Base-by-base conservation (phyloP, 305 asterid genomes). In the Solanum chacoense region DNA sequence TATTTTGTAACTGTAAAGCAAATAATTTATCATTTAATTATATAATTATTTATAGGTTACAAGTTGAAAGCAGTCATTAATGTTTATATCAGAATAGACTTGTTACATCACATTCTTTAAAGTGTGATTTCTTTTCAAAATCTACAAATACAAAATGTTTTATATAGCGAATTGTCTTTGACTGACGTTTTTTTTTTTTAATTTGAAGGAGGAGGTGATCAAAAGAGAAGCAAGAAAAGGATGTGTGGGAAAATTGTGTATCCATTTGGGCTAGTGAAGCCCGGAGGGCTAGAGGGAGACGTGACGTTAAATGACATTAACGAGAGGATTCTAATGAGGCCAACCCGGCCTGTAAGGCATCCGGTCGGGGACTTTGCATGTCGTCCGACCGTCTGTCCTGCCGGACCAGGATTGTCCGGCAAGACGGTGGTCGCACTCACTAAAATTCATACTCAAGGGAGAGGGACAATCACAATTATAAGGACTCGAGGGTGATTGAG, bases 291-390 rank as follows among this genome's bases (percentile, higher is more conserved):
- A 13, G 98, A 95, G 89, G 99, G 98, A 28, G 95, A 92, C 13
- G 89, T 90, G n/a, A 97, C 99, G 11, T 59, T 97, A 32, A 91
- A 97, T 84, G 98, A 97, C 91, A 97, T 97, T 71, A 97, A 97
- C 50, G 91, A 94, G 92, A 94, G 98, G 83, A 94, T 96, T 84
- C 91, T 96, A 69, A 94, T 96, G 98, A 95, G 98, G 20, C 99
- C 98, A 1, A 95, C 94, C 0, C 89, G 98, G 86, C 94, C 98
- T 5, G 97, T 97, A 37, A 96, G 94, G 86, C 99, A 97, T 90
- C 99, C 99, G 0, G 99, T 97, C 0, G 98, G 98, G 26, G 98
- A 96, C 36, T 97, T 94, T 3, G 98, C 98, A 1, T 93, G 95
- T 92, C 95, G 97, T 81, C 97, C 98, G 3, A 32, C 91, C 5